These are phyloP conservation scores for Gracilariopsis chorda DNA, from an alignment of 23 red algal species.

Conservation along the genomic window DNA sequence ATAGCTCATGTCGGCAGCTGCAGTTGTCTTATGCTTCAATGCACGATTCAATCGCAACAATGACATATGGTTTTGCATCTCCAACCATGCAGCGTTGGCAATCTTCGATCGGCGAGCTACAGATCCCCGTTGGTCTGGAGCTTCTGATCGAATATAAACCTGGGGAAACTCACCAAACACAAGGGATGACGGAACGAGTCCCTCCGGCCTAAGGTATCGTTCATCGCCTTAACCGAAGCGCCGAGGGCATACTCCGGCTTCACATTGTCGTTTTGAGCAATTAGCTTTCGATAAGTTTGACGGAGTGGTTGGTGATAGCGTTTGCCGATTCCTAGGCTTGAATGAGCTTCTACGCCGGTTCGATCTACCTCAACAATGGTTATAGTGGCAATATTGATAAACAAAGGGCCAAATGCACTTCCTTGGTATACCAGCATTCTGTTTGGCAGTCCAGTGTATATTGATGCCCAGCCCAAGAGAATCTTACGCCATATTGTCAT, in stretches of 20 bases:
- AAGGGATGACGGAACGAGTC: not conserved
- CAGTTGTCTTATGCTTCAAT: too few relatives aligned
- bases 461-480: not conserved
- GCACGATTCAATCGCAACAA: too few relatives aligned
- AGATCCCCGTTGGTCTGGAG: not conserved
- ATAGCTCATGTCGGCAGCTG: too few relatives aligned
- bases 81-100: not conserved
- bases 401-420: not conserved
- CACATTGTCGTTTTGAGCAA: not conserved
- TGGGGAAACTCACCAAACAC: constrained; percentile 1
- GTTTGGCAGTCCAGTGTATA: constrained; percentile 37
- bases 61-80: too few relatives aligned
- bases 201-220: constrained; percentile 22
- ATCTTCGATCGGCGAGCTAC: not conserved
- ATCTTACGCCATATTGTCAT: not conserved
- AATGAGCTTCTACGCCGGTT: constrained; percentile 24
- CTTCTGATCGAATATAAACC: not conserved
- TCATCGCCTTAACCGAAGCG: constrained; percentile 7
- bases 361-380: constrained; percentile 6
- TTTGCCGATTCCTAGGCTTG: constrained; percentile 13
- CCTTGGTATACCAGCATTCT: constrained; percentile 47
- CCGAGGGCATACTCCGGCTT: not conserved
- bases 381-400: not conserved
- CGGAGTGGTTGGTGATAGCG: constrained; percentile 23
- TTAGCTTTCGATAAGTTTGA: constrained; percentile 21